These are phyloP conservation scores for Ceratobasidium sp. DNA, from an alignment of 1,284 basidiomycete genomes.

Conservation along the genomic window DNA sequence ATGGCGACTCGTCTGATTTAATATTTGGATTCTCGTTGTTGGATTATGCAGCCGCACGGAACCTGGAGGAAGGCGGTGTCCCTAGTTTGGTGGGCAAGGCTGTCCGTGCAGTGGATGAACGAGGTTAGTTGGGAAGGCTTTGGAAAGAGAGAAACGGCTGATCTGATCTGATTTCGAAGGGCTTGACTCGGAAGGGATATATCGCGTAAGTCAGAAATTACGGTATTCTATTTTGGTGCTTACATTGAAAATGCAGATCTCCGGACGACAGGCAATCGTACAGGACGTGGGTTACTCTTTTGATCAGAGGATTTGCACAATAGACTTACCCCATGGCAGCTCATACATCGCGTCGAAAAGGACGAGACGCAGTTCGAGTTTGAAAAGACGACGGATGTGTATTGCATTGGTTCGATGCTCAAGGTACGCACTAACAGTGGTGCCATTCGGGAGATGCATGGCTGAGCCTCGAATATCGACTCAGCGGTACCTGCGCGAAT, in stretches of 20 bases:
- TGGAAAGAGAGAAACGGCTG: neutral
- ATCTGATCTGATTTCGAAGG: slow-evolving; percentile 53
- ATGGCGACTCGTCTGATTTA: slow-evolving; percentile 87
- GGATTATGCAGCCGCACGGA: slow-evolving; percentile 89
- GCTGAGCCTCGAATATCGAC: slow-evolving; percentile 12
- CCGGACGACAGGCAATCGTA: slow-evolving; percentile 83
- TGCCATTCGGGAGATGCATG: slow-evolving; percentile 1
- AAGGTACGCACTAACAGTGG: slow-evolving; percentile 64
- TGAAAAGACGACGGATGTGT: slow-evolving; percentile 75
- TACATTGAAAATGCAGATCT: slow-evolving; percentile 60
- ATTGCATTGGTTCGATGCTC: slow-evolving; percentile 86
- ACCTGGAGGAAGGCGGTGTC: slow-evolving; percentile 72
- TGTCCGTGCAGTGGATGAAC: slow-evolving; percentile 81
- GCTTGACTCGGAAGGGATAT: slow-evolving; percentile 83
- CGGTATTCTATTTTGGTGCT: neutral
- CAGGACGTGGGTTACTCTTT: slow-evolving; percentile 64
- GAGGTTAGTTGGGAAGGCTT: slow-evolving; percentile 51
- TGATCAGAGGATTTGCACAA: slow-evolving; percentile 33
- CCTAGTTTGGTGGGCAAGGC: slow-evolving; percentile 87
- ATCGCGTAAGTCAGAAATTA: slow-evolving; percentile 61
- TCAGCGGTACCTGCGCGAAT: slow-evolving; percentile 84
- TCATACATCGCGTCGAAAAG: slow-evolving; percentile 88
- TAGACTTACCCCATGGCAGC: slow-evolving; percentile 54
- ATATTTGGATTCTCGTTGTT: slow-evolving; percentile 92
- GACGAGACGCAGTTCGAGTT: slow-evolving; percentile 88